phyloP scores from a whole-genome alignment of 495 filamentous ascomycete species.

The Podospora australis region DNA sequence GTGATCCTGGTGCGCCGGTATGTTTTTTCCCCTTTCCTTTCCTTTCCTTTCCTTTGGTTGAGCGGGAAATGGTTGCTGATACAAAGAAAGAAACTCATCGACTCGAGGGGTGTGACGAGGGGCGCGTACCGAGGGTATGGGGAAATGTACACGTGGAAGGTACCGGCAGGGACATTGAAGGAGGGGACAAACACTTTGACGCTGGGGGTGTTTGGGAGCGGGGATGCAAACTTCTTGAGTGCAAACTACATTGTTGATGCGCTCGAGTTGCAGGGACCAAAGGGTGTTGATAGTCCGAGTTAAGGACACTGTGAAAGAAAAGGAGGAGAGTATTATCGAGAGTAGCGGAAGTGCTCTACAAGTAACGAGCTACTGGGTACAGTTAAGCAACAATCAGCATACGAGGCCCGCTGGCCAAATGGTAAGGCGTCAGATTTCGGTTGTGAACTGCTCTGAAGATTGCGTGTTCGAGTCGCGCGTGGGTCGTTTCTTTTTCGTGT shows the following conservation, averaged over 20 bases:
- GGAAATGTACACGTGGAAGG: slow-evolving; percentile 48
- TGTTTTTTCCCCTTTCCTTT: slow-evolving; percentile 20
- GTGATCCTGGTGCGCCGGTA: slow-evolving; percentile 45
- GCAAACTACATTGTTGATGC: slow-evolving; percentile 53
- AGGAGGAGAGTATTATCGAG: no score
- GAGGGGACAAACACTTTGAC: slow-evolving; percentile 51
- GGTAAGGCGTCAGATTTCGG: slow-evolving; percentile 1
- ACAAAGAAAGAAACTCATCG: slow-evolving; percentile 34
- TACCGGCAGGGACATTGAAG: slow-evolving; percentile 45
- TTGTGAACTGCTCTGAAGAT: neutral
- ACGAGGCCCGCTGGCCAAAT: neutral
- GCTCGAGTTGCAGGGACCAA: slow-evolving; percentile 37
- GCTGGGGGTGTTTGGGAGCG: slow-evolving; percentile 47
- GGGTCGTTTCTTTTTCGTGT: neutral
- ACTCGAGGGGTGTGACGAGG: slow-evolving; percentile 53
- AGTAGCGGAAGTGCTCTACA: no score
- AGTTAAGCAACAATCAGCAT: no score
- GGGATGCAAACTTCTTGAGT: slow-evolving; percentile 42
- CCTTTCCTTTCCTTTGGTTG: neutral
- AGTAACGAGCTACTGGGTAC: no score
- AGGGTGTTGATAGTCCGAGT: slow-evolving; percentile 15
- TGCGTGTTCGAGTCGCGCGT: slow-evolving; percentile 1
- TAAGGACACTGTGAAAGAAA: no score
- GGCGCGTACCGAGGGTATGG: slow-evolving; percentile 54
- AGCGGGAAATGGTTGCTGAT: neutral